Percentiles rank a stretch among this genome's conserved stretches.
Evolutionary conservation across 225 moss, liverwort and hornwort species (phyloP).

Genomic region (Ulota crispa): DNA sequence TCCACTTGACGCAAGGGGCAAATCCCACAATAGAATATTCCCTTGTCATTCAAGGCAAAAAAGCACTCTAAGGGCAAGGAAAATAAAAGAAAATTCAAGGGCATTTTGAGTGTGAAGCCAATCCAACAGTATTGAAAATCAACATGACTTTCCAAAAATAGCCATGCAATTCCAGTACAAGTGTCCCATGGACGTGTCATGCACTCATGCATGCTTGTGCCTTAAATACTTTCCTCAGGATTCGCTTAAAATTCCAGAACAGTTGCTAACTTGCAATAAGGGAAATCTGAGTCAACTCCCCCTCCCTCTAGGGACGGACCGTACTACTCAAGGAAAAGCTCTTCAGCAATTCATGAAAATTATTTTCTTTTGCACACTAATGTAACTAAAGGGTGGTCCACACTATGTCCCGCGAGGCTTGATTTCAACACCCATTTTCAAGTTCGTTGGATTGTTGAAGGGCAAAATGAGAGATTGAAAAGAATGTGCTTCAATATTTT

Average conservation of each 20-base stretch:
- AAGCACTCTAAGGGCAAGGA: accelerated
- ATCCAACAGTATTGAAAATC: not conserved
- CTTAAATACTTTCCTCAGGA: too few relatives aligned
- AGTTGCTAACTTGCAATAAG: not conserved
- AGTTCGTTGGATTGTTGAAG: too few relatives aligned
- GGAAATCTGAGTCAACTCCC: not conserved
- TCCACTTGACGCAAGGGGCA: not conserved
- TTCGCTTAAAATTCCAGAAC: not conserved
- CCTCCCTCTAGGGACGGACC: not conserved
- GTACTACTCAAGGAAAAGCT: not conserved
- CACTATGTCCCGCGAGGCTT: too few relatives aligned
- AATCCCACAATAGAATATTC: not conserved
- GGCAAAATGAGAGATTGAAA: too few relatives aligned
- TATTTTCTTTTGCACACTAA: not conserved
- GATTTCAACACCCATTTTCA: too few relatives aligned
- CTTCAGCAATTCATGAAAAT: not conserved
- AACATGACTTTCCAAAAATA: not conserved
- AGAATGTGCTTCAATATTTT: too few relatives aligned
- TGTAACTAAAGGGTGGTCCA: too few relatives aligned
- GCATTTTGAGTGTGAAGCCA: not conserved
- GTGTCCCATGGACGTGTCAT: not conserved
- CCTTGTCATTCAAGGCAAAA: accelerated
- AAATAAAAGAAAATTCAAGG: not conserved
- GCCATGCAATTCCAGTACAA: not conserved
- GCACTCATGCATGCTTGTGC: not conserved